Evolutionary conservation across 1,284 basidiomycete species (phyloP), one percentile per base, ranked within the genome.

Genomic region (Cryptococcus hybrid): DNA sequence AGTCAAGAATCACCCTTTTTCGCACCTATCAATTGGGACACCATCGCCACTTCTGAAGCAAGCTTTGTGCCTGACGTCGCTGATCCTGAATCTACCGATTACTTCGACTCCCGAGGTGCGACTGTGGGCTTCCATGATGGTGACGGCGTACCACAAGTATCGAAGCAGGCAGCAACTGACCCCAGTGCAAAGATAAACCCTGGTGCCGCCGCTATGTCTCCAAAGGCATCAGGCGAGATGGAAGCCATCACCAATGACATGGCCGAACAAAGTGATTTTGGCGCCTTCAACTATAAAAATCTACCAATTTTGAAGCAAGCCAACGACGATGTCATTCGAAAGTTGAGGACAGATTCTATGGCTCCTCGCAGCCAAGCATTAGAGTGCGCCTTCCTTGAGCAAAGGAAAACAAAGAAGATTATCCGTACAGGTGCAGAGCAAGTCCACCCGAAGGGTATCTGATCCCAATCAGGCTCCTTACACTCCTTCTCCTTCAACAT

Each of bases 261-360:
- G 4, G 52, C 57, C 1, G 61, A 55, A 9, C 64, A 70, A 30
- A 92, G 95, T 66, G 95, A 98, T 68, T 99, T 99, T 78, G 96
- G 96, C 36, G 88, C 92, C 0, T 99, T 99, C 80, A 93, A 88
- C 76, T 99, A 94, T 85, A 98, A 98, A 83, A 99, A 99, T 70
- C 77, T 98, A 49, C 92, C 93, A 0, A 86, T 98, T 8, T 81
- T 99, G 73, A 99, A 99, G 80, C 93, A 98, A 77, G 93, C 92
- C 24, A 99, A 99, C 75, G 96, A 99, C 77, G 94, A 99, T 74
- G 88, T 99, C 64, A 96, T 99, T 69, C 86, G 92, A 57, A 95
- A 96, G 79, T 84, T 99, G 74, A 74, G 79, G 8, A 73, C 73
- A 38, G 82, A 83, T 55, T 79, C 78, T 43, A 66, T 76, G 56